A percentile compares a stretch with the other conserved stretches of the same genome.
These are phyloP conservation scores for Gastrodia elata DNA, from an alignment of 106 monocot species.

Conservation along the genomic window DNA sequence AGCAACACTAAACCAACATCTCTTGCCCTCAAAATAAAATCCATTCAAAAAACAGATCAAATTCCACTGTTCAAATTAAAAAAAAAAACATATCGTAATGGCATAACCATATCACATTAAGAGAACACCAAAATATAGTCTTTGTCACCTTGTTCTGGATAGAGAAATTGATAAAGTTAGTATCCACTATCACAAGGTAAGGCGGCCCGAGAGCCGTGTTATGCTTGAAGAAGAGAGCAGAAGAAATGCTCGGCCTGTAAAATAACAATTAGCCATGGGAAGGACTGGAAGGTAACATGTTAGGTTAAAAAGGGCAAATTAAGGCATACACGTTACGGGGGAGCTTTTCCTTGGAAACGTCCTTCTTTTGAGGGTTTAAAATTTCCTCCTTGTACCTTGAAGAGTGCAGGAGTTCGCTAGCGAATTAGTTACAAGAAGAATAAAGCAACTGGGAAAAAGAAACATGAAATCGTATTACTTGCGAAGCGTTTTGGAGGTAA, in stretches of 20 bases:
- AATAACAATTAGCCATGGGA: not conserved
- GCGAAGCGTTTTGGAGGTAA: conserved; percentile 61
- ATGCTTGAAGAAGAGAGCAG: conserved; percentile 82
- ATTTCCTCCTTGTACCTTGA: conserved; percentile 62
- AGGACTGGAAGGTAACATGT: not conserved
- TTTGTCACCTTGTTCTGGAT: conserved; percentile 74
- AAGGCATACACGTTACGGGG: conserved; percentile 60
- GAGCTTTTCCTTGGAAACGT: conserved; percentile 62
- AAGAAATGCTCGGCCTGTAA: conserved; percentile 56
- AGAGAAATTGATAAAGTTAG: conserved; percentile 96
- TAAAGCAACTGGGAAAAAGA: not conserved
- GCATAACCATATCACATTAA: not conserved
- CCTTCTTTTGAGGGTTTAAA: conserved; percentile 73
- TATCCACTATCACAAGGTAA: conserved; percentile 85
- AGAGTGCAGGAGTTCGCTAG: not conserved
- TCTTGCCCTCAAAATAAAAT: not conserved
- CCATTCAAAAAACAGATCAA: not conserved
- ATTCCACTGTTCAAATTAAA: not conserved
- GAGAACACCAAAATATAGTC: not conserved
- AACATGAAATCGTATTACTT: conserved; percentile 24
- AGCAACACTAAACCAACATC: not conserved
- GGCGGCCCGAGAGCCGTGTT: conserved; percentile 87
- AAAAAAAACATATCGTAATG: not conserved
- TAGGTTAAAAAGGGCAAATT: not conserved
- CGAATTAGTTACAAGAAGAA: too few relatives aligned